phyloP scores from a whole-genome alignment of 2,329 filamentous ascomycete species.

The Orbilia brochopaga region DNA sequence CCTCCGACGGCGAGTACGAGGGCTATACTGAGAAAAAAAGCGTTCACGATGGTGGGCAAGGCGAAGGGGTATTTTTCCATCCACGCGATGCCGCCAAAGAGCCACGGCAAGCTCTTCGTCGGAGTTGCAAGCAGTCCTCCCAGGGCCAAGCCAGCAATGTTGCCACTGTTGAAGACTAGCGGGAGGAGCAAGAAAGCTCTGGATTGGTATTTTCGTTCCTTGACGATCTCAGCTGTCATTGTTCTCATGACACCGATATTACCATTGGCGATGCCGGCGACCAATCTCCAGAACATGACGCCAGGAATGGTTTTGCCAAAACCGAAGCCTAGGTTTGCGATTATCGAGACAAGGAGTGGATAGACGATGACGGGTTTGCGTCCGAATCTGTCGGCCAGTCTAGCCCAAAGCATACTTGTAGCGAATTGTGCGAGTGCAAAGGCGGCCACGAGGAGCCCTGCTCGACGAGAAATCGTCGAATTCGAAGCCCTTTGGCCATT shows the following conservation, averaged over 20 bases:
- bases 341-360: slow-evolving; percentile 72
- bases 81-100: slow-evolving; percentile 62
- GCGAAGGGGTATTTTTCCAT: slow-evolving; percentile 63
- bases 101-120: slow-evolving; percentile 58
- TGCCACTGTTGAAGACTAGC: slow-evolving; percentile 73
- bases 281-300: slow-evolving; percentile 70
- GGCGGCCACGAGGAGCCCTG: slow-evolving; percentile 77
- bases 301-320: slow-evolving; percentile 69
- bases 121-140: slow-evolving; percentile 61
- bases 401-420: slow-evolving; percentile 82
- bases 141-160: slow-evolving; percentile 66
- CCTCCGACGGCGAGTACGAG: slow-evolving; percentile 35
- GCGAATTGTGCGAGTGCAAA: slow-evolving; percentile 84
- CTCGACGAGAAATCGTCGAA: slow-evolving; percentile 74
- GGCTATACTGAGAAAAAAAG: slow-evolving; percentile 50
- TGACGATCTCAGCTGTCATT: slow-evolving; percentile 74
- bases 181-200: slow-evolving; percentile 60
- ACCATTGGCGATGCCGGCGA: slow-evolving; percentile 73
- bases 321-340: slow-evolving; percentile 73
- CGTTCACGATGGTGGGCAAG: slow-evolving; percentile 64
- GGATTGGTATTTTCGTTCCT: slow-evolving; percentile 69
- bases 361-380: slow-evolving; percentile 80
- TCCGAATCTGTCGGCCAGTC: slow-evolving; percentile 70
- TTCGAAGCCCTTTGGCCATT: slow-evolving; percentile 60
- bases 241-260: slow-evolving; percentile 78